These are phyloP conservation scores for Dryadomyces quercivorus DNA, from an alignment of 2,329 filamentous ascomycete genomes.

Conservation along the genomic window DNA sequence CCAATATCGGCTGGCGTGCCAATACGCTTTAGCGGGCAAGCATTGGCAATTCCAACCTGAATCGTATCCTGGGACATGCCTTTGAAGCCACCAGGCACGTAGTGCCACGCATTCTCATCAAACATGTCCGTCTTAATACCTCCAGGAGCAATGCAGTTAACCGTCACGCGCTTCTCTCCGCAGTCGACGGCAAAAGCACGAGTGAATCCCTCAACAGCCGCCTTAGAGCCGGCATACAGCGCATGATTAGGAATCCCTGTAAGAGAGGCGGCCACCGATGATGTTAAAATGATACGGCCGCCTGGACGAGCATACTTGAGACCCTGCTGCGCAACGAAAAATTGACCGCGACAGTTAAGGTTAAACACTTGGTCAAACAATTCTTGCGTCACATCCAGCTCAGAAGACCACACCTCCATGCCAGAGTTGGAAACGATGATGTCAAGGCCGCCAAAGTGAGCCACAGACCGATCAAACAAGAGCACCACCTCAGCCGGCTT, in stretches of 20 bases:
- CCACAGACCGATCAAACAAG: constrained; percentile 54
- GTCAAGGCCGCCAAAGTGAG: constrained; percentile 56
- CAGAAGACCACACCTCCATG: constrained; percentile 59
- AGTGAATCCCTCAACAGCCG: constrained; percentile 60
- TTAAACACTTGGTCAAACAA: constrained; percentile 62
- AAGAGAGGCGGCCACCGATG: constrained; percentile 54
- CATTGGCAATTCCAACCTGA: constrained; percentile 39
- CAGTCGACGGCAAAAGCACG: constrained; percentile 62
- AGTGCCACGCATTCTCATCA: constrained; percentile 55
- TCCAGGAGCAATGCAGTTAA: constrained; percentile 61
- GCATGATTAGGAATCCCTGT: constrained; percentile 57
- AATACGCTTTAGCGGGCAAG: constrained; percentile 47
- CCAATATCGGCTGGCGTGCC: constrained; percentile 47
- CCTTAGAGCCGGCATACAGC: constrained; percentile 60
- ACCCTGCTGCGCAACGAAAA: constrained; percentile 66
- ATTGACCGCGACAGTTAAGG: constrained; percentile 59
- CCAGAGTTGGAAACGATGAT: constrained; percentile 63
- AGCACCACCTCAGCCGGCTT: constrained; percentile 43
- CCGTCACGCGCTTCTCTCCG: constrained; percentile 54
- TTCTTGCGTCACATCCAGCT: constrained; percentile 56
- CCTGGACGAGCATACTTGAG: constrained; percentile 59
- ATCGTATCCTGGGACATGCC: constrained; percentile 40
- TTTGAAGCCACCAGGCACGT: constrained; percentile 43
- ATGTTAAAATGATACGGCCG: constrained; percentile 62
- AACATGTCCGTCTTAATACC: constrained; percentile 72